phyloP scores from a whole-genome alignment of 2,329 filamentous ascomycete species.

The Phaeomoniella chlamydospora region DNA sequence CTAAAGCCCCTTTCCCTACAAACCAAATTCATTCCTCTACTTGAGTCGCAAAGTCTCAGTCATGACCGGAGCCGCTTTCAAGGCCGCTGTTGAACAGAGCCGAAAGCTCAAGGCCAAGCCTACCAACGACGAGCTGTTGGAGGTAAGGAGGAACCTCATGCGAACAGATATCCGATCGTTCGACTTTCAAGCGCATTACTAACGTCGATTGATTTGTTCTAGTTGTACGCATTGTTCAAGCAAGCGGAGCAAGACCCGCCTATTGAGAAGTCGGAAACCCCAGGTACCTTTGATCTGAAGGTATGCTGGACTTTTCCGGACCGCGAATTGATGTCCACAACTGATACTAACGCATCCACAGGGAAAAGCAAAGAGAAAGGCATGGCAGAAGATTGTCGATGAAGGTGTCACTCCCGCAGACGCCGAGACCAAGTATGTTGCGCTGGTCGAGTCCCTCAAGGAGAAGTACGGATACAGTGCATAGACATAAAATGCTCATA shows the following conservation, averaged over 20 bases:
- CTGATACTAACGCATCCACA: constrained; percentile 18
- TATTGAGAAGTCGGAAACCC: constrained; percentile 14
- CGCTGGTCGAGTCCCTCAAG: constrained; percentile 59
- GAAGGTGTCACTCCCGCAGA: constrained; percentile 45
- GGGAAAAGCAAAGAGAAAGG: constrained; percentile 67
- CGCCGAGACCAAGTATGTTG: constrained; percentile 66
- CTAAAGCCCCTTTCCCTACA: background rate
- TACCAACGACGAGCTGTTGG: constrained; percentile 18
- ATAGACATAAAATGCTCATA: too few species aligned
- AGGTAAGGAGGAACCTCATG: constrained; percentile 11
- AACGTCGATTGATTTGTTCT: too few species aligned
- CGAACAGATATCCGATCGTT: too few species aligned
- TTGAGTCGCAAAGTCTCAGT: too few species aligned
- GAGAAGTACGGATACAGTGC: constrained; percentile 51
- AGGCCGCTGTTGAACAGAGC: constrained; percentile 17
- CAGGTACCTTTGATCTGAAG: constrained; percentile 23
- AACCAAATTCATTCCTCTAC: too few species aligned
- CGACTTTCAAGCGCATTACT: too few species aligned
- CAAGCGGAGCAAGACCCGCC: constrained; percentile 16
- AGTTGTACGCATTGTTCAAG: constrained; percentile 26
- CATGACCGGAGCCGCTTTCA: constrained; percentile 10
- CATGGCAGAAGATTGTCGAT: constrained; percentile 60
- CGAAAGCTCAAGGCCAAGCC: constrained; percentile 20
- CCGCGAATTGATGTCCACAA: too few species aligned
- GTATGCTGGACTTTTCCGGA: constrained; percentile 12